Conservation (phyloP, 1,139 yeast species). For the Sugiyamaella novakii region DNA sequence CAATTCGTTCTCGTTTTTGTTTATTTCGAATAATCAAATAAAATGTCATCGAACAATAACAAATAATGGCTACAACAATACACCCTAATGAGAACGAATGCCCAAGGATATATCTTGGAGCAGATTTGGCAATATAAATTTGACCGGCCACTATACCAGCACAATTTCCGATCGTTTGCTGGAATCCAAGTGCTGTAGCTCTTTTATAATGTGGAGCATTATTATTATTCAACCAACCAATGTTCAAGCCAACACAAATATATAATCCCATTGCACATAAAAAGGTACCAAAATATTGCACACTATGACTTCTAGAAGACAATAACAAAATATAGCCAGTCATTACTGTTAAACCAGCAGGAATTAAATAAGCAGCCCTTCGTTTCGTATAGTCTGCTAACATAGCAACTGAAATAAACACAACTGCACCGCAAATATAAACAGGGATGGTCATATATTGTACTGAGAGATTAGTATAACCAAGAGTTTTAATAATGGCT, state of each 20-base stretch:
- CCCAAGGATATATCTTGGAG: slow-evolving; percentile 45
- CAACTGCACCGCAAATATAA: slow-evolving; percentile 49
- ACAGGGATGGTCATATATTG: slow-evolving; percentile 56
- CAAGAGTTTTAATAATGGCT: slow-evolving; percentile 39
- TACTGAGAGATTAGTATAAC: slow-evolving; percentile 49
- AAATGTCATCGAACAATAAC: slow-evolving; percentile 14
- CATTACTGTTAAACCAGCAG: slow-evolving; percentile 36
- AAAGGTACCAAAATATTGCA: slow-evolving; percentile 53
- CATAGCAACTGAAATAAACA: slow-evolving; percentile 45
- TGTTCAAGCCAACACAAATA: slow-evolving; percentile 44
- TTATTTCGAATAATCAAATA: slow-evolving; percentile 17
- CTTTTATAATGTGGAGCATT: slow-evolving; percentile 48
- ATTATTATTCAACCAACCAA: slow-evolving; percentile 48
- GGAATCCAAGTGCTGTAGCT: slow-evolving; percentile 47
- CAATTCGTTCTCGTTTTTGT: slow-evolving; percentile 14
- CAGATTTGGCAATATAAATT: slow-evolving; percentile 38
- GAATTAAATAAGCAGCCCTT: slow-evolving; percentile 35
- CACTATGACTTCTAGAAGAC: slow-evolving; percentile 39
- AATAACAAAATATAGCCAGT: slow-evolving; percentile 50
- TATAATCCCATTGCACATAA: slow-evolving; percentile 47
- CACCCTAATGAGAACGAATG: slow-evolving; percentile 46
- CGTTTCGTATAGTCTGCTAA: slow-evolving; percentile 47
- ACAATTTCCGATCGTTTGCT: slow-evolving; percentile 48
- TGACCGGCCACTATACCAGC: slow-evolving; percentile 50
- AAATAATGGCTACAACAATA: slow-evolving; percentile 28